Base-by-base conservation (phyloP, 352 stramenopile species). In the Globisporangium cederbergense region DNA sequence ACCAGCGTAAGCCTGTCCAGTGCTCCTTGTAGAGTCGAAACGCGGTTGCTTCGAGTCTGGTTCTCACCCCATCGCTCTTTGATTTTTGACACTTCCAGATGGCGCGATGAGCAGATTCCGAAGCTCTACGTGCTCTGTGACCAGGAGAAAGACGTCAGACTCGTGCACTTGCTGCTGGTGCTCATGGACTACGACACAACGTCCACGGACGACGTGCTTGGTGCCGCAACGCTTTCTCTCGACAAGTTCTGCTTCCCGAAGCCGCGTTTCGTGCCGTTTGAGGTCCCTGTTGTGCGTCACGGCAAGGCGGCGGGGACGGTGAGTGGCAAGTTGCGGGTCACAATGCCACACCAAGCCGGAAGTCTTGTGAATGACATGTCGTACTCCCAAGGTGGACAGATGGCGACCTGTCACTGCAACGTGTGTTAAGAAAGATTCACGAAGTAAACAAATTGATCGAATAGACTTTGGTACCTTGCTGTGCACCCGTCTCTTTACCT, bases 161-260 rank as follows among this genome's bases (percentile, higher is more conserved):
- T 72, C 32, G 70, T 91, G 45, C 87, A 96, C 65, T 64, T 96
- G 50, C 71, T 90, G 16, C 70, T 96, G 50, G 59, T 90, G 30
- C 50, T 93, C 55, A 92, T 93, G 85, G 85, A 94, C 68, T 90
- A 93, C 71, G 85, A 96, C 66, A 74, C 80, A 18, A 88, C 79
- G 28, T 91, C 82, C 3, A 73, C 75, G 28, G 79, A 93, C 66
- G 87, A 94, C 47, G 62, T 83, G 13, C 79, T 96, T 50, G 83
- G 81, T 56, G 79, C 90, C 62, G 74, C 71, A 14, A 75, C 78
- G 51, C 60, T 92, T 34, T 83, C 77, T 25, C 68, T 94, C 32
- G 78, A 86, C 4, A 79, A 79, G 56, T 81, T 83, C 55, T 89
- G 71, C 40, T 63, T 72, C 16, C 49, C n/a, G 16, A 65, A 68